Conservation (phyloP, 2,329 filamentous ascomycete species). For the Gnomoniopsis smithogilvyi region DNA sequence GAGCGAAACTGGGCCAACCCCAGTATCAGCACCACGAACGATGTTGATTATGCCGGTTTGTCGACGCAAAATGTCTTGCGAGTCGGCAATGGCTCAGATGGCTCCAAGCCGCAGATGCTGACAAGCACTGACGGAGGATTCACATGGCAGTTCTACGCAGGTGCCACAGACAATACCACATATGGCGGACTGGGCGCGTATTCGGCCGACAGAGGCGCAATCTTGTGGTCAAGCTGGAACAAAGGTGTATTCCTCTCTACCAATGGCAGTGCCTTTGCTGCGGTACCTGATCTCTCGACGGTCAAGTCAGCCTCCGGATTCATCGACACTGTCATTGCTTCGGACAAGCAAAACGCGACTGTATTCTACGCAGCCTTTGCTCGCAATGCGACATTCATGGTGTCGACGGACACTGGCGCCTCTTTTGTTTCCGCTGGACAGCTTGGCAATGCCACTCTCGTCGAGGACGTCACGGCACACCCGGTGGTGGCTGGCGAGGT, state of each 20-base stretch:
- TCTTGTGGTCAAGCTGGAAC: conserved; percentile 42
- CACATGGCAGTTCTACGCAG: conserved; percentile 43
- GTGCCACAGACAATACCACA: conserved; percentile 35
- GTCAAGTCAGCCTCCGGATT: conserved; percentile 27
- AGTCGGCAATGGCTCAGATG: conserved; percentile 39
- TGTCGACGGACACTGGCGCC: conserved; percentile 43
- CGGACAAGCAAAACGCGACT: conserved; percentile 49
- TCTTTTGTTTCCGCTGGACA: conserved; percentile 39
- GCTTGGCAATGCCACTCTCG: conserved; percentile 35
- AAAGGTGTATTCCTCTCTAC: conserved; percentile 39
- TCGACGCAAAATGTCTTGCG: conserved; percentile 45
- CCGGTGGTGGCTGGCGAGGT: conserved; percentile 58
- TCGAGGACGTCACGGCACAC: conserved; percentile 56
- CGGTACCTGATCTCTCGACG: conserved; percentile 41
- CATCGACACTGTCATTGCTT: conserved; percentile 37
- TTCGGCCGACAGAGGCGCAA: conserved; percentile 46
- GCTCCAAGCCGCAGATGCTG: conserved; percentile 39
- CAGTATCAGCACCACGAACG: conserved; percentile 39
- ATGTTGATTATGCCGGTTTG: conserved; percentile 46
- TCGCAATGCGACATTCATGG: conserved; percentile 39
- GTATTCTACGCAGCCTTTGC: conserved; percentile 49
- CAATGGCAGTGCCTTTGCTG: conserved; percentile 37
- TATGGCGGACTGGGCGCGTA: conserved; percentile 44
- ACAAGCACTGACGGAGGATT: conserved; percentile 47
- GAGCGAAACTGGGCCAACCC: conserved; percentile 43